phyloP scores from a whole-genome alignment of 495 filamentous ascomycete genomes.

The Aspergillus cavernicola region DNA sequence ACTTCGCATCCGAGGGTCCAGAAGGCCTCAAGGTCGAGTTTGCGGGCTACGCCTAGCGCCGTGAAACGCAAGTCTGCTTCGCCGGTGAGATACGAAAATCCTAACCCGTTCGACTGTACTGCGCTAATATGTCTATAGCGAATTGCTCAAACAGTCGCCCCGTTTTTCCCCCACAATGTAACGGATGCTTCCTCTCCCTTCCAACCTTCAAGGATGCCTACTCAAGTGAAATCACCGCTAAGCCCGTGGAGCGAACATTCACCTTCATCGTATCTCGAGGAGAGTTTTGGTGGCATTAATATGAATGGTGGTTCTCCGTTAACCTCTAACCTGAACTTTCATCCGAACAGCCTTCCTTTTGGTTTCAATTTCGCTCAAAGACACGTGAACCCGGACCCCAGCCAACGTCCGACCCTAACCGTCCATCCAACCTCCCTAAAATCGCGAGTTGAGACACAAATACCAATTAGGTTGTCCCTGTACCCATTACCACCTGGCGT shows the following conservation, averaged over 20 bases:
- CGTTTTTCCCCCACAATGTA: conserved; percentile 32
- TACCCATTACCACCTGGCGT: conserved; percentile 67
- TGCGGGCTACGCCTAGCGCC: conserved; percentile 26
- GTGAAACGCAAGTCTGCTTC: conserved; percentile 22
- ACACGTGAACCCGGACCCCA: conserved; percentile 21
- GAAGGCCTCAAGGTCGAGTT: conserved; percentile 24
- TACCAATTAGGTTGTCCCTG: conserved; percentile 73
- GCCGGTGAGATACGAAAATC: conserved; percentile 24
- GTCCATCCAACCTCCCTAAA: conserved; percentile 70
- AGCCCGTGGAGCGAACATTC: conserved; percentile 49
- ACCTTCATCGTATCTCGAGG: conserved; percentile 49
- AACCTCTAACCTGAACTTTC: conserved; percentile 32
- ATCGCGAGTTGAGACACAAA: conserved; percentile 93
- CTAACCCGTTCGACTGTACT: not conserved
- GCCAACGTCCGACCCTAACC: conserved; percentile 40
- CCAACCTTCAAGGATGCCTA: conserved; percentile 33
- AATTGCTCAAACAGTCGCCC: conserved; percentile 24
- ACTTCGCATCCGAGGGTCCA: conserved; percentile 22
- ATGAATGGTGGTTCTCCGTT: conserved; percentile 41
- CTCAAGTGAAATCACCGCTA: conserved; percentile 43
- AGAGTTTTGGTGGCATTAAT: conserved; percentile 43
- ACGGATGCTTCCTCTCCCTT: conserved; percentile 48
- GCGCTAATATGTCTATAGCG: conserved; percentile 11
- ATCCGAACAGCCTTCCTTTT: conserved; percentile 30
- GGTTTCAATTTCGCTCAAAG: conserved; percentile 31